These are phyloP conservation scores for Diplotaxis tenuifolia DNA, from an alignment of 345 rosid genomes.

Conservation along the genomic window DNA sequence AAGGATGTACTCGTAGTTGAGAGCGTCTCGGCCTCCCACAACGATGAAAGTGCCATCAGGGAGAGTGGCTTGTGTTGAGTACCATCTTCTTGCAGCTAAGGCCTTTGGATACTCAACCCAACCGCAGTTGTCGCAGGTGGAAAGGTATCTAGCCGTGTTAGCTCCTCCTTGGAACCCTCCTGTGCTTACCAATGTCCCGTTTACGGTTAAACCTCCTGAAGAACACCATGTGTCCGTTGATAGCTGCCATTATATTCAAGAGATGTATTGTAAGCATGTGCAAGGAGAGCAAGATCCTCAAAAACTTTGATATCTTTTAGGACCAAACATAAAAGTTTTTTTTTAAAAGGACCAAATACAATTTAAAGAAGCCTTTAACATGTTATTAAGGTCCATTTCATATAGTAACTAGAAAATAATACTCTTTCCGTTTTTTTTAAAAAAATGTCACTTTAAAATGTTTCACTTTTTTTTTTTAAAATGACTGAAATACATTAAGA, in stretches of 20 bases:
- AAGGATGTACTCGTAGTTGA: slow-evolving; percentile 70
- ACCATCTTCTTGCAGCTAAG: slow-evolving; percentile 76
- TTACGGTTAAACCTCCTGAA: slow-evolving; percentile 67
- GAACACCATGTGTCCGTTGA: slow-evolving; percentile 96
- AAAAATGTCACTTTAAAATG: too few relatives aligned
- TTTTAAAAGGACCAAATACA: too few relatives aligned
- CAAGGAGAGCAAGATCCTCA: not conserved
- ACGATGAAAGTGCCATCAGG: slow-evolving; percentile 71
- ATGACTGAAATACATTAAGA: too few relatives aligned
- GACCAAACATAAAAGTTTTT: not conserved
- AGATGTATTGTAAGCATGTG: not conserved
- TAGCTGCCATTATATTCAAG: slow-evolving; percentile 39
- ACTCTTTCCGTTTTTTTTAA: too few relatives aligned
- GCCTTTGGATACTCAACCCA: slow-evolving; percentile 69
- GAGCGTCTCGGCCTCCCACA: slow-evolving; percentile 75
- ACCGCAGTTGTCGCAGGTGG: slow-evolving; percentile 30
- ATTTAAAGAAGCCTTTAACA: not conserved
- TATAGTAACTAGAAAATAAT: too few relatives aligned
- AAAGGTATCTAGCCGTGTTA: slow-evolving; percentile 56
- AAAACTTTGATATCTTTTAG: not conserved
- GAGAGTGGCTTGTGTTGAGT: slow-evolving; percentile 70
- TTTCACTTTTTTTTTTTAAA: too few relatives aligned
- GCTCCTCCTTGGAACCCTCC: slow-evolving; percentile 75
- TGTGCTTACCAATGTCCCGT: slow-evolving; percentile 68
- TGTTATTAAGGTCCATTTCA: not conserved